phyloP scores from a whole-genome alignment of 176 grass and related monocot genomes.

The Leersia perrieri region DNA sequence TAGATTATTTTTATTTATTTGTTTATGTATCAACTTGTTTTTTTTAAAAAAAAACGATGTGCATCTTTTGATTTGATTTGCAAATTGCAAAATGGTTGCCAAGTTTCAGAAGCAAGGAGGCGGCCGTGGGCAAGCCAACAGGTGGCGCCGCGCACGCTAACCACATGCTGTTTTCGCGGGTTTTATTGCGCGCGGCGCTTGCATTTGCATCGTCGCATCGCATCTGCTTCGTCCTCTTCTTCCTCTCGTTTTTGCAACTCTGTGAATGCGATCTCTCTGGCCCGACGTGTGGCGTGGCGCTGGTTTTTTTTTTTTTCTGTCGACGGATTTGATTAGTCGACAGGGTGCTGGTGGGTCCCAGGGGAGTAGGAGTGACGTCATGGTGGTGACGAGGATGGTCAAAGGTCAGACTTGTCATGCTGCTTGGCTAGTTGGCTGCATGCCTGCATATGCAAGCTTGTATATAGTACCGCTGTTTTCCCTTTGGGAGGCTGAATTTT shows the following conservation, averaged over 20 bases:
- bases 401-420: constrained; percentile 41
- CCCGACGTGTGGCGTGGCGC: neutral
- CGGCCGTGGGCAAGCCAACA: too few relatives aligned
- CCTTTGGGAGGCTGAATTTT: neutral
- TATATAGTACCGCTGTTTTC: neutral
- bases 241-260: neutral
- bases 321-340: neutral
- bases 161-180: constrained; percentile 23
- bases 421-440: neutral
- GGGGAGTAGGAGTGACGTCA: neutral
- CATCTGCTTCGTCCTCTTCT: neutral
- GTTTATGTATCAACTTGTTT: too few relatives aligned
- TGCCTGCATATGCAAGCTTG: neutral
- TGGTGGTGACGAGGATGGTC: constrained; percentile 5
- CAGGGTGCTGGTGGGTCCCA: neutral
- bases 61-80: neutral
- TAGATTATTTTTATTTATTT: too few relatives aligned
- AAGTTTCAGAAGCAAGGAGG: constrained; percentile 22
- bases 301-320: too few relatives aligned
- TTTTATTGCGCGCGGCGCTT: neutral
- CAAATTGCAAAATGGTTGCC: neutral
- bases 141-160: constrained; percentile 2
- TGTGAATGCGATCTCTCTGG: neutral
- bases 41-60: too few relatives aligned
- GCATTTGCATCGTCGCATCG: too few relatives aligned